phyloP scores from a whole-genome alignment of 1,284 basidiomycete genomes.

The Malassezia psittaci region DNA sequence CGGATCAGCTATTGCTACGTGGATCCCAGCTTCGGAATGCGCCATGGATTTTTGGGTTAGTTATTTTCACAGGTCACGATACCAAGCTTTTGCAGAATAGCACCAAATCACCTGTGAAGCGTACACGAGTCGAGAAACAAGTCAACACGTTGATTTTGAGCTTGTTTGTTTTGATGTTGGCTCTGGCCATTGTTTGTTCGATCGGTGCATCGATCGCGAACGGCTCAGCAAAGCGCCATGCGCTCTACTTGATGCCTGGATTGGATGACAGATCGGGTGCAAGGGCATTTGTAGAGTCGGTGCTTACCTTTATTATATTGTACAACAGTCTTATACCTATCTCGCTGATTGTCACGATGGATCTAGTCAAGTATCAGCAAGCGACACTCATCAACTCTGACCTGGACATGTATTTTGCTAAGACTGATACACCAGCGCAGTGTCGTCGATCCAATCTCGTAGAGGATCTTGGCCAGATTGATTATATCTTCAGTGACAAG shows the following conservation, averaged over 20 bases:
- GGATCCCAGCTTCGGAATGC: conserved; percentile 95
- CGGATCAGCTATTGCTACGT: conserved; percentile 84
- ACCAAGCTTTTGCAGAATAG: conserved; percentile 91
- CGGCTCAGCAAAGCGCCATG: conserved; percentile 27
- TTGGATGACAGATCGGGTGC: conserved; percentile 39
- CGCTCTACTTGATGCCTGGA: conserved; percentile 36
- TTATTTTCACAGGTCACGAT: conserved; percentile 93
- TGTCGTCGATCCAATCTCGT: conserved; percentile 94
- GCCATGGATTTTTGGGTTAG: conserved; percentile 86
- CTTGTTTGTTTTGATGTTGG: conserved; percentile 76
- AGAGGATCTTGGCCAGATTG: conserved; percentile 95
- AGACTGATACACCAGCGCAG: conserved; percentile 87
- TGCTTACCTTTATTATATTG: conserved; percentile 93
- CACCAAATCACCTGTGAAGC: conserved; percentile 85
- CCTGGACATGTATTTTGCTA: conserved; percentile 65
- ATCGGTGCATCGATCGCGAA: conserved; percentile 70
- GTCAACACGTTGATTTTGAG: conserved; percentile 97
- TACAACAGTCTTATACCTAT: conserved; percentile 99
- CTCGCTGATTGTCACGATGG: conserved; percentile 98
- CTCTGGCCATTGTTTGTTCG: conserved; percentile 78
- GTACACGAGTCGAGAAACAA: conserved; percentile 88
- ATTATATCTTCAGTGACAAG: conserved; percentile 98
- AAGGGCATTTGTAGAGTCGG: conserved; percentile 58
- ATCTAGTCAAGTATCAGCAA: conserved; percentile 97
- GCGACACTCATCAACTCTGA: conserved; percentile 94